Conservation (phyloP, 1,284 basidiomycete genomes). For the Apiotrichum laibachii region DNA sequence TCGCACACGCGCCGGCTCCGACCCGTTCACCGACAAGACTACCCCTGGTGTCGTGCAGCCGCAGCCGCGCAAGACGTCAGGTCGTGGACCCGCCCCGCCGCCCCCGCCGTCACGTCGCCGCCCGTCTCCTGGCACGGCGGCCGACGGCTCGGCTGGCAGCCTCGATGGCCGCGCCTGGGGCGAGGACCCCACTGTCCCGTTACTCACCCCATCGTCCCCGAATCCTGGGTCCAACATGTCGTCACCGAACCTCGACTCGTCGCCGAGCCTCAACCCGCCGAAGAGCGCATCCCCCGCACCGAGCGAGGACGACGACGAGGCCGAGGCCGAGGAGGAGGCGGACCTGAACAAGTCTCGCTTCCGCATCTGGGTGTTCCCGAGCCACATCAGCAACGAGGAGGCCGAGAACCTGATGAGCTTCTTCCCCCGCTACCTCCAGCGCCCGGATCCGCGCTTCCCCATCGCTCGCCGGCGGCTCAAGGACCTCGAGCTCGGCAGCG, state of each 20-base stretch:
- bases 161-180: not conserved
- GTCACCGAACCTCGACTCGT: not conserved
- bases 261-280: not conserved
- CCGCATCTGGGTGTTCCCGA: constrained; percentile 45
- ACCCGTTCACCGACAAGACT: constrained; percentile 40
- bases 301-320: constrained; percentile 28
- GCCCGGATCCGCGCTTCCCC: constrained; percentile 33
- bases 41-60: not conserved
- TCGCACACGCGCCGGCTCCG: constrained; percentile 22
- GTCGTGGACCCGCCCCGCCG: constrained; percentile 33
- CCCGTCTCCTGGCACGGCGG: no score
- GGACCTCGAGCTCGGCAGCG: constrained; percentile 28
- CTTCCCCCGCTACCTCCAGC: constrained; percentile 29
- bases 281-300: constrained; percentile 5
- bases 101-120: constrained; percentile 29
- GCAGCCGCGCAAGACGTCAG: constrained; percentile 18
- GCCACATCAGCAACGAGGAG: constrained; percentile 43
- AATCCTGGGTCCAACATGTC: constrained; percentile 8
- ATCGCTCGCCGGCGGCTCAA: constrained; percentile 30
- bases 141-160: no score
- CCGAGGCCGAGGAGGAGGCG: constrained; percentile 35
- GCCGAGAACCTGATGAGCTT: constrained; percentile 31
- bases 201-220: constrained; percentile 1
- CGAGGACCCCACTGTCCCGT: not conserved
- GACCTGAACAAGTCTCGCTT: constrained; percentile 42